Evolutionary conservation across 2,329 filamentous ascomycete species (phyloP), one percentile per base, ranked within the genome.

Genomic region (Xylaria sp.): DNA sequence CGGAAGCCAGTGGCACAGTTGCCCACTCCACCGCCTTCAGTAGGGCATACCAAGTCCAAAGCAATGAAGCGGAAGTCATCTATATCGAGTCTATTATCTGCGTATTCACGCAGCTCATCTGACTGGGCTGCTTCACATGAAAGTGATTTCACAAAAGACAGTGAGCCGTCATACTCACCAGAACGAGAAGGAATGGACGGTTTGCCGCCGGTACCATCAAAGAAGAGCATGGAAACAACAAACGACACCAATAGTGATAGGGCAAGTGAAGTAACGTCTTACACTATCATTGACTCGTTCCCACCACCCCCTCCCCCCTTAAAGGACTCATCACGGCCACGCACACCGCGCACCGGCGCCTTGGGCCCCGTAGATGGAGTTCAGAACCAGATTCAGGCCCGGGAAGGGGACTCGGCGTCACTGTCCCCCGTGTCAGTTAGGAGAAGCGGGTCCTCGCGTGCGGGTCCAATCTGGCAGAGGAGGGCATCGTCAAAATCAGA

Each of bases 1-100:
- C 77, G 81, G 65, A 79, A 80, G 62, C 80, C 82, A 50, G 72
- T 79, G 41, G 74, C 71, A 58, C 70, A 63, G 43, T 53, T 68
- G 18, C 46, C 64, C 8, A 65, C 59, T 58, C 66, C 68, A 45
- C 57, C 63, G 52, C 43, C 50, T 15, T 53, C 67, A 41, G 61
- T 67, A 41, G 65, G 61, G 18, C 56, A 56, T 10, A 50, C 65
- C 3, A 72, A 69, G 20, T 66, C 72, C n/a, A 74, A 72, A 52
- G 74, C 75, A 52, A 69, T 75, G 72, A 78, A 84, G 48, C 83
- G 84, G 3, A 79, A 80, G 1, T 81, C 82, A 28, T 88, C 86
- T 10, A 78, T 88, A 60, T 86, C 83, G 15, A 88, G 86, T 74
- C 78, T 89, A 12, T 72, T 89, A 41, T 87, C 85, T 12, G 85